Evolutionary conservation across 306 rosid species (phyloP).

Genomic region (Quillaja saponaria): DNA sequence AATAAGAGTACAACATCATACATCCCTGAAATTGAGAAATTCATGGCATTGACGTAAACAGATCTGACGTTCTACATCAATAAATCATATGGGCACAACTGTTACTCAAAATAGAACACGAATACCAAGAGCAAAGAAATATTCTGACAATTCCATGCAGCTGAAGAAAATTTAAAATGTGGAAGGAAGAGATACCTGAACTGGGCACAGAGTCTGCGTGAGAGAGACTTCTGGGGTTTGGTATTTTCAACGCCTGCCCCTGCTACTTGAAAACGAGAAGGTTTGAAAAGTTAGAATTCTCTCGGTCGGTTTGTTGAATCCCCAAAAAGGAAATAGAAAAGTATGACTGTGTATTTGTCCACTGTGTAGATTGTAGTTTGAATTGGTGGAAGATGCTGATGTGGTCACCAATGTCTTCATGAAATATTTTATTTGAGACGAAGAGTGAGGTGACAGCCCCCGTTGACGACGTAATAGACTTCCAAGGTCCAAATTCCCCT

Average conservation of each 20-base stretch:
- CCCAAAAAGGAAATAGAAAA: too few species aligned
- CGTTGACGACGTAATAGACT: too few species aligned
- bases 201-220: neutral
- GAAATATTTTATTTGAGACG: neutral
- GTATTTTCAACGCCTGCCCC: constrained; percentile 21
- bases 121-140: constrained; percentile 4
- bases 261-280: constrained; percentile 26
- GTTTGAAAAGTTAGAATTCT: constrained; percentile 21
- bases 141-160: neutral
- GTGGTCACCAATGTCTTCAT: neutral
- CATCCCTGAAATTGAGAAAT: constrained; percentile 7
- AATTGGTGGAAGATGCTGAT: neutral
- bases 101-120: constrained; percentile 17
- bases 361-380: too few species aligned
- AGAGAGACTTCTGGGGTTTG: constrained; percentile 20
- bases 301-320: neutral
- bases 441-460: too few species aligned
- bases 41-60: constrained; percentile 23
- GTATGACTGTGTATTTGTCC: neutral
- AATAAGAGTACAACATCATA: constrained; percentile 2
- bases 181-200: neutral
- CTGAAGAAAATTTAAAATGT: neutral
- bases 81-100: constrained; percentile 25
- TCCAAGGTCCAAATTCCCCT: too few species aligned
- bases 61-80: constrained; percentile 43